Conservation (phyloP, 2,329 filamentous ascomycete genomes). For the Corinectria fuckeliana region DNA sequence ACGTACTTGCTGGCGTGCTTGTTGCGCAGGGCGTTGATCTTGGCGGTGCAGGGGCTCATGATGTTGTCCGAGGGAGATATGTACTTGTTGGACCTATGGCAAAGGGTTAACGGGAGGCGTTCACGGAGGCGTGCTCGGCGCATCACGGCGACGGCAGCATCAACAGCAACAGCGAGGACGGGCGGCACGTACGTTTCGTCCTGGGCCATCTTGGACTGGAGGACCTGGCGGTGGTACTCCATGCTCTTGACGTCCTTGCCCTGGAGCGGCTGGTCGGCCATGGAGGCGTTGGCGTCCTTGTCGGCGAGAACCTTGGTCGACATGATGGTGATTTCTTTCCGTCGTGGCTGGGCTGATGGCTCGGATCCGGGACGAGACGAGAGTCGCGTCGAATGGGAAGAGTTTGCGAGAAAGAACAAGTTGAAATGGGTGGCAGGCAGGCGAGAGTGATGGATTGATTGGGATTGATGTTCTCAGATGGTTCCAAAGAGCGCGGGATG, state of each 20-base stretch:
- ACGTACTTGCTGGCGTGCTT: constrained; percentile 81
- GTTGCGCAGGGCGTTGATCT: constrained; percentile 80
- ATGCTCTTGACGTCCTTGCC: constrained; percentile 67
- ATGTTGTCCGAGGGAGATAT: constrained; percentile 88
- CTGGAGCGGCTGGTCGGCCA: constrained; percentile 43
- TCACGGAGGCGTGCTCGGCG: background rate
- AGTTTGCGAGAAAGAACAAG: background rate
- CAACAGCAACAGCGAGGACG: too few relatives aligned
- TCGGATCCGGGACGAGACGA: background rate
- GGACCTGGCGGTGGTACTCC: constrained; percentile 79
- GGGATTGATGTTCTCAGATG: background rate
- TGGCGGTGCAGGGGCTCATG: constrained; percentile 85
- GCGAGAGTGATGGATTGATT: background rate
- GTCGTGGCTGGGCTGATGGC: background rate
- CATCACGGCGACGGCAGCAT: too few relatives aligned
- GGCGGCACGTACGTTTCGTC: constrained; percentile 64
- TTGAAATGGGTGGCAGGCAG: background rate
- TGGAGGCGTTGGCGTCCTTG: constrained; percentile 69
- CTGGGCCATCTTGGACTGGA: constrained; percentile 72
- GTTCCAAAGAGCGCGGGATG: background rate
- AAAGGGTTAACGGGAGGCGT: constrained; percentile 18
- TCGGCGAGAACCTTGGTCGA: constrained; percentile 66
- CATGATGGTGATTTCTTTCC: constrained; percentile 51
- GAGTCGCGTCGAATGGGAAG: too few relatives aligned
- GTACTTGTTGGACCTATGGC: constrained; percentile 60